phyloP scores from a whole-genome alignment of 2,329 filamentous ascomycete species.

The Fusarium sambucinum region DNA sequence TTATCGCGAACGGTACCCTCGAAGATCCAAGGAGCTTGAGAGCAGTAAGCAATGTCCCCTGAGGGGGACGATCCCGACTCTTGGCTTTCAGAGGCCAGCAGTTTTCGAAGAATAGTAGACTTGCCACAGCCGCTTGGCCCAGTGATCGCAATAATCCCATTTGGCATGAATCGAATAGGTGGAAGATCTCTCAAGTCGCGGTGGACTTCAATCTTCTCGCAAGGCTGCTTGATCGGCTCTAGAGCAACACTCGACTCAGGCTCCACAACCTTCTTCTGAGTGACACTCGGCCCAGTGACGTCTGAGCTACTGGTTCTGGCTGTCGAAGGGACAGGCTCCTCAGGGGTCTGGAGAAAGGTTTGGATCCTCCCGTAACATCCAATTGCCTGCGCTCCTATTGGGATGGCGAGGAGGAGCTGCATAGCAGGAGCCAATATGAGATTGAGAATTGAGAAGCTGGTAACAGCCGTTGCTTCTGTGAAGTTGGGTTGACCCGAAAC shows the following conservation, averaged over 20 bases:
- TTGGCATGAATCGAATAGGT: not conserved
- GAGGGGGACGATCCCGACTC: not conserved
- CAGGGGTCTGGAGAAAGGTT: not conserved
- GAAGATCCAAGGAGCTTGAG: constrained; percentile 5
- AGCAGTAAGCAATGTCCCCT: not conserved
- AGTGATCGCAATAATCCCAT: not conserved
- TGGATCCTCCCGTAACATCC: constrained; percentile 6
- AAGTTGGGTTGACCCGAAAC: not conserved
- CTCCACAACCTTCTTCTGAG: not conserved
- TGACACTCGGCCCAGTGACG: too few species aligned
- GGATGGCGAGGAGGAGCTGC: constrained; percentile 4
- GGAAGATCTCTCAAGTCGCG: too few species aligned
- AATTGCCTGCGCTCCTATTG: constrained; percentile 7
- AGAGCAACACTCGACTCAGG: not conserved
- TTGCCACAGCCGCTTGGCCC: constrained; percentile 12
- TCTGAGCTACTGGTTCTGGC: too few species aligned
- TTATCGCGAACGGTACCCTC: constrained; percentile 2
- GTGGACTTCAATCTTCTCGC: too few species aligned
- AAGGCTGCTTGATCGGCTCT: too few species aligned
- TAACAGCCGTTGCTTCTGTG: constrained; percentile 1
- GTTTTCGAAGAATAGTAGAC: not conserved
- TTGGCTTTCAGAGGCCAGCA: not conserved
- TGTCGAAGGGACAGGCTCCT: too few species aligned
- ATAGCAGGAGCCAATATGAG: not conserved
- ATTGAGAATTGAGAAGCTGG: constrained; percentile 5